Evolutionary conservation across 352 stramenopile genomes (phyloP).

Genomic region (Plasmopara viticola): DNA sequence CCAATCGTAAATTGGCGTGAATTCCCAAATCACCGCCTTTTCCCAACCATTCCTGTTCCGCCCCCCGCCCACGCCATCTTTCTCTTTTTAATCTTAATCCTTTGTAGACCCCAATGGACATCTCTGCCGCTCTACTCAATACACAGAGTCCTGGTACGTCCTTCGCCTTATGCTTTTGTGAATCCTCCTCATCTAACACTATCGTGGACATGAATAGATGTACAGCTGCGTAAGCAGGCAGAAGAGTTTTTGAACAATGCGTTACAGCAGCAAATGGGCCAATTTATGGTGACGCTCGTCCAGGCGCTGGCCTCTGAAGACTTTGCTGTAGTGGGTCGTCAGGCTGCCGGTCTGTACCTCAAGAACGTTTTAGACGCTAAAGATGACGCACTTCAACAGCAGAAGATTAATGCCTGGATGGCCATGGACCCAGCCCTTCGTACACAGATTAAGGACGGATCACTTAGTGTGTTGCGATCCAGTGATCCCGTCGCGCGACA

Average conservation of each 20-base stretch:
- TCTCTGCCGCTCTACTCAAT: slow-evolving; percentile 71
- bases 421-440: slow-evolving; percentile 62
- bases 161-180: not conserved
- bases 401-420: slow-evolving; percentile 77
- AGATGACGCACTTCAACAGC: slow-evolving; percentile 70
- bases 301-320: slow-evolving; percentile 71
- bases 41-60: slow-evolving; percentile 26
- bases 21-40: slow-evolving; percentile 21
- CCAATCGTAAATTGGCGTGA: slow-evolving; percentile 4
- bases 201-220: slow-evolving; percentile 30
- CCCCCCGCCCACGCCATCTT: slow-evolving; percentile 6
- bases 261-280: slow-evolving; percentile 70
- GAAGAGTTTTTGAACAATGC: slow-evolving; percentile 79
- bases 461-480: slow-evolving; percentile 56
- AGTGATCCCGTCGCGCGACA: slow-evolving; percentile 61
- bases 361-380: slow-evolving; percentile 86
- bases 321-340: slow-evolving; percentile 66
- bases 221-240: slow-evolving; percentile 69
- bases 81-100: not conserved
- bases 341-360: slow-evolving; percentile 76
- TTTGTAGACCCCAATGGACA: slow-evolving; percentile 53
- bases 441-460: slow-evolving; percentile 72
- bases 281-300: slow-evolving; percentile 81
- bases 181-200: not conserved
- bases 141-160: slow-evolving; percentile 65